Base-by-base conservation (phyloP, 768 basidiomycete species). In the Serendipita sp. region DNA sequence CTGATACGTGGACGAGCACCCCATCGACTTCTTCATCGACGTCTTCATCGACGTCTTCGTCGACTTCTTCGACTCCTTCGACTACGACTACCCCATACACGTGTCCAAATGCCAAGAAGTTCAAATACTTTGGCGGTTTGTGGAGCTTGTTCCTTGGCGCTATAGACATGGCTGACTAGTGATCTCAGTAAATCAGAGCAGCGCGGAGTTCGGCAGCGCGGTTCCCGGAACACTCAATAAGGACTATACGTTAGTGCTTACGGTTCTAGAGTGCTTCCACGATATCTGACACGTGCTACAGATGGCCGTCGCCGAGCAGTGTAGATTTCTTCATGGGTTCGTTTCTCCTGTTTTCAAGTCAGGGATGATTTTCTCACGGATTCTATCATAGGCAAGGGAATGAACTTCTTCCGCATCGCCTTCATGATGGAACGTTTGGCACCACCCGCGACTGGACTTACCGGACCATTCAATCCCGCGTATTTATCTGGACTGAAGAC, bases 321-420 rank as follows among this genome's bases (percentile, higher is more conserved):
- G 71, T 76, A 48, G 76, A 84, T 65, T 73, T 55, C 45, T 71
- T 64, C 29, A 44, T 62, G 62, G n/a, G 13, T 3, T 43, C 29
- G 10, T 23, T 23, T 23, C 34, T 5, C 37, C 48, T 6, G 5
- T 18, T 50, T 6, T n/a, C 8, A 5, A n/a, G 48, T 6, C n/a
- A 6, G 6, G 16, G 5, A 15, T 5, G 27, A 18, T 23, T 40
- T n/a, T n/a, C 10, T 10, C 43, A 44, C 29, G 53, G 73, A 76
- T 83, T 72, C 75, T 83, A 83, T 5, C 16, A 2, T 50, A 60
- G 72, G 69, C 15, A 72, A 81, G 68, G 82, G 82, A 33, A 80
- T 83, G 75, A 83, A 83, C 73, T 76, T 79, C 15, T 83, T 83
- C 81, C 81, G 82, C 65, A 72, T 85, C 66, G 78, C 82, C 6